Evolutionary conservation across 257 asterid genomes (phyloP).

Genomic region (Dorcoceras hygrometricum): DNA sequence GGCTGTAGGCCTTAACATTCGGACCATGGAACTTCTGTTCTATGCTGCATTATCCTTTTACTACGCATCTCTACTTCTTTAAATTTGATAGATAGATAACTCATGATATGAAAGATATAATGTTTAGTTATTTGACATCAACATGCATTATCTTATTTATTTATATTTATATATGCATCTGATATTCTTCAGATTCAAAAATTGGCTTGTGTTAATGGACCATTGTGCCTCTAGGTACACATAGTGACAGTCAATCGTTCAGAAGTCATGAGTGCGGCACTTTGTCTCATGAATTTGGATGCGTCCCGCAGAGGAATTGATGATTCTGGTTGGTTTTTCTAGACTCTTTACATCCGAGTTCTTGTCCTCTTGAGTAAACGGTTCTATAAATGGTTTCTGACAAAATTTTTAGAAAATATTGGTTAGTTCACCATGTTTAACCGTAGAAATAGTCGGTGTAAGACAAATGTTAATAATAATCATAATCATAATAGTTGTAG

Average conservation of each 20-base stretch:
- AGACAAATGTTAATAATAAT: too few species aligned
- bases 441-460: too few species aligned
- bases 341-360: not conserved
- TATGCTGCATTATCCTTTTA: too few species aligned
- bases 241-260: constrained; percentile 64
- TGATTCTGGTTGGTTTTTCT: constrained; percentile 41
- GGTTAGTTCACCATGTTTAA: constrained; percentile 30
- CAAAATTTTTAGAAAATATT: constrained; percentile 31
- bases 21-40: not conserved
- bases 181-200: not conserved
- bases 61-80: not conserved
- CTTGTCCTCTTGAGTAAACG: not conserved
- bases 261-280: constrained; percentile 67
- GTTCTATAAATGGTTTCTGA: too few species aligned
- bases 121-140: not conserved
- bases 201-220: constrained; percentile 8
- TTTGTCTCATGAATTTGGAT: constrained; percentile 57
- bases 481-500: too few species aligned
- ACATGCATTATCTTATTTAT: not conserved
- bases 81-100: too few species aligned
- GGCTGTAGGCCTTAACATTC: too few species aligned
- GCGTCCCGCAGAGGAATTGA: constrained; percentile 32
- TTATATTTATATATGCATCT: not conserved
- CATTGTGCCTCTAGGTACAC: constrained; percentile 51
- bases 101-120: too few species aligned